phyloP scores from a whole-genome alignment of 176 grass and related monocot genomes.

The Musa schizocarpa region DNA sequence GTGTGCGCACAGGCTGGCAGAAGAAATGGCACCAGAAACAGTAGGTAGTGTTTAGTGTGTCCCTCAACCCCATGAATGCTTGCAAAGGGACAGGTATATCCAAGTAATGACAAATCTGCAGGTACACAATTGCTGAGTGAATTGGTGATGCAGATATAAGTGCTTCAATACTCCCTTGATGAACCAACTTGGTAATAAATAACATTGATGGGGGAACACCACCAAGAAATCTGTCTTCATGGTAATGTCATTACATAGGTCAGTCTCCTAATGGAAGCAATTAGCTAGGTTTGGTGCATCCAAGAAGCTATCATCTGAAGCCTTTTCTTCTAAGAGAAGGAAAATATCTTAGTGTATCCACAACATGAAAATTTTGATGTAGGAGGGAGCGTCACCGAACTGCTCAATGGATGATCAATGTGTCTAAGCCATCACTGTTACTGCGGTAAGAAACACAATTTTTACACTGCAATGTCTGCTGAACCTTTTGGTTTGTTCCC shows the following conservation, averaged over 20 bases:
- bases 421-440: too few species aligned
- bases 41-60: neutral
- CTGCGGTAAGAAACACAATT: too few species aligned
- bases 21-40: neutral
- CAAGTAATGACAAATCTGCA: neutral
- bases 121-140: neutral
- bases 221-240: neutral
- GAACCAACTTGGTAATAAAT: neutral
- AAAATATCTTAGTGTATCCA: neutral
- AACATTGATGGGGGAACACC: neutral
- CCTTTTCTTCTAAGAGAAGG: neutral
- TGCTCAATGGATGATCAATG: too few species aligned
- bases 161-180: too few species aligned
- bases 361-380: too few species aligned
- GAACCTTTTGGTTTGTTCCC: too few species aligned
- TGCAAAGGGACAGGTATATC: neutral
- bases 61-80: neutral
- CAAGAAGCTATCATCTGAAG: neutral
- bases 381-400: too few species aligned
- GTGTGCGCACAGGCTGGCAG: neutral
- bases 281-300: neutral
- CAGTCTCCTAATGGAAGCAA: too few species aligned
- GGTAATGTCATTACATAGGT: neutral
- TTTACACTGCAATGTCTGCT: too few species aligned
- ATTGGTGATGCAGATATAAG: too few species aligned